These are phyloP conservation scores for Fusarium vanettenii DNA, from an alignment of 2,329 filamentous ascomycete species.

Conservation along the genomic window DNA sequence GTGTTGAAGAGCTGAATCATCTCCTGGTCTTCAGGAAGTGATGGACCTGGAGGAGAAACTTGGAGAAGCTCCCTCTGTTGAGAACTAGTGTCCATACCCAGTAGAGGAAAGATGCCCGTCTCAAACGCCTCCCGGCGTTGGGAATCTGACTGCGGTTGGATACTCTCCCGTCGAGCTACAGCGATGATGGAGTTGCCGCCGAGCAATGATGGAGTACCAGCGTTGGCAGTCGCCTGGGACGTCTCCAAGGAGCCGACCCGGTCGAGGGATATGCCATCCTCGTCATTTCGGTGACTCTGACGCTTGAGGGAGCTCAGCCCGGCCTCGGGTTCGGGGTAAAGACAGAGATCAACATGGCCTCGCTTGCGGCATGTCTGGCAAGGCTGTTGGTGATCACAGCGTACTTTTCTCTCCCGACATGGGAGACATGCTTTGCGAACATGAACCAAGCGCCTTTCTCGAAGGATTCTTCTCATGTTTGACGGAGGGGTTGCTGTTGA, in stretches of 20 bases:
- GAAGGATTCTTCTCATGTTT: slow-evolving; percentile 6
- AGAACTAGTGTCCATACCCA: slow-evolving; percentile 13
- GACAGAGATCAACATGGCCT: slow-evolving; percentile 20
- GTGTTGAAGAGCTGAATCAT: slow-evolving; percentile 26
- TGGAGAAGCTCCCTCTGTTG: background rate
- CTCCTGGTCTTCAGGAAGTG: slow-evolving; percentile 13
- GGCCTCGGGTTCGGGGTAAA: background rate
- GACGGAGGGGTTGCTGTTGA: background rate
- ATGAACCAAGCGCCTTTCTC: slow-evolving; percentile 8
- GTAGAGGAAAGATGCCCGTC: slow-evolving; percentile 25
- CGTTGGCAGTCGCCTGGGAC: background rate
- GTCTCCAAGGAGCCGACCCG: background rate
- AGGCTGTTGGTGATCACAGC: slow-evolving; percentile 23
- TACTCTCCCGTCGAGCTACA: slow-evolving; percentile 5
- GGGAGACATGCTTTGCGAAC: slow-evolving; percentile 56
- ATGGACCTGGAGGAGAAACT: background rate
- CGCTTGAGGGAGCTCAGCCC: background rate
- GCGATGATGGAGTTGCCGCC: slow-evolving; percentile 30
- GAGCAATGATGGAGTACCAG: slow-evolving; percentile 5
- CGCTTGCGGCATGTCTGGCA: slow-evolving; percentile 27
- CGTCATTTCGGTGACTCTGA: background rate
- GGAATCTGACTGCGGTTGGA: slow-evolving; percentile 5
- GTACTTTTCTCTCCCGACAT: slow-evolving; percentile 25
- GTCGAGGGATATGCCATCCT: background rate
- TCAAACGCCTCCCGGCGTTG: slow-evolving; percentile 28